Evolutionary conservation across 306 rosid species (phyloP), one percentile per base, ranked within the genome.

Genomic region (Lathyrus tuberosus): DNA sequence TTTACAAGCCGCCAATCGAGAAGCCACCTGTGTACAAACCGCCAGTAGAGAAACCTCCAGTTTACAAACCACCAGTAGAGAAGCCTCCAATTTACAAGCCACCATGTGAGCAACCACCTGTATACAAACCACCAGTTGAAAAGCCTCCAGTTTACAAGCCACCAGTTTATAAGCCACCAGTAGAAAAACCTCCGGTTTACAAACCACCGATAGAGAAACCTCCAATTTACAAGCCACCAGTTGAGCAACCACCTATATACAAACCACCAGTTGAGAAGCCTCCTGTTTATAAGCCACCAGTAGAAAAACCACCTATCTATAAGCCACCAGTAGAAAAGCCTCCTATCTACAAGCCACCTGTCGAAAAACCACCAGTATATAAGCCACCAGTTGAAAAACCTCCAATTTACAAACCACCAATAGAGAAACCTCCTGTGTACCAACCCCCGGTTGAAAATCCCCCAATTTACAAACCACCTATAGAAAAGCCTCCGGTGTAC

Each of bases 161-260:
- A 5, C 53, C 53, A 47, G 8, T 60, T 0, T 60, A n/a, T 1
- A 60, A 35, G 0, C 65, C 65, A 1, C 65, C 46, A 35, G 4
- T 33, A 0, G 46, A 33, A 0, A 0, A 33, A 0, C 65, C 46
- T 0, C 46, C 65, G 0, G 1, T 60, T 0, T 60, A n/a, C 2
- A 60, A 33, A 0, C 65, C 65, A 1, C 65, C 44, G 1, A 0
- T 16, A 0, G 28, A 60, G 2, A 15, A 59, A 0, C 43, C 65
- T 0, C 65, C 43, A 0, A 2, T 16, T 0, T n/a, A 61, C 4
- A 60, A 33, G 4, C 46, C 65, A 0, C 46, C 46, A 0, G 8
- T 35, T 0, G 44, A 60, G 1, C 8, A 60, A 0, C 64, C 64
- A 1, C 64, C 64, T 0, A 1, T n/a, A 1, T 30, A 59, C 22